Evolutionary conservation across 805 yeast species (phyloP), one percentile per base, ranked within the genome.

Genomic region (Ogataea zsoltii): DNA sequence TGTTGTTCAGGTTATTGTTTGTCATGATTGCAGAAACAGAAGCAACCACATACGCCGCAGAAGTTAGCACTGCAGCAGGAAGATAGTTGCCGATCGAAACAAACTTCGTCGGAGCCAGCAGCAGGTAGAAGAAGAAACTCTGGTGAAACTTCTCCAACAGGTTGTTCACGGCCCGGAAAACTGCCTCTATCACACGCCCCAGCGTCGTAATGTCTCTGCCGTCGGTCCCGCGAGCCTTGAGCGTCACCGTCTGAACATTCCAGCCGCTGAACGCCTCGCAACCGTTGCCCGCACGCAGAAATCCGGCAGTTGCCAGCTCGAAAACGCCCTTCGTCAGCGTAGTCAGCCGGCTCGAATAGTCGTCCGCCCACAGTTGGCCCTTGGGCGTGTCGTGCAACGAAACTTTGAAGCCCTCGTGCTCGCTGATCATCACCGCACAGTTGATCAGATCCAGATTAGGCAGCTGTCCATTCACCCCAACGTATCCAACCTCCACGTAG

Each of bases 71-170:
- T 0, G 95, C 96, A 2, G 92, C 73, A 1, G 98, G 98, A 41
- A 94, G 69, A 62, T 92, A 94, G 15, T 95, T 88, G 3, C 96
- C 97, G 51, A 94, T 91, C 4, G 97, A 88, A 14, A 94, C 96
- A 69, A 94, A 94, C 46, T 76, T 65, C 45, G 75, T 70, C 18
- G 97, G 95, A 0, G 88, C 79, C 40, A 94, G 66, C 67, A 94
- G 63, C 54, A 92, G 74, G 68, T 92, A 94, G 61, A 91, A 94
- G 72, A 94, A 94, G 60, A 90, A 94, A 1, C 97, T 88, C 67
- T 94, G 99, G 66, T 94, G 99, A 67, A 92, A 92, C 63, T 92
- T 95, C 64, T 94, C 99, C 31, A 92, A 71, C 54, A 94, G 73
- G 62, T 94, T 94, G 69, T 94, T 94, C 30, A 94, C 86, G 0